Conservation (phyloP, 305 asterid genomes). For the Solanum hybrid region DNA sequence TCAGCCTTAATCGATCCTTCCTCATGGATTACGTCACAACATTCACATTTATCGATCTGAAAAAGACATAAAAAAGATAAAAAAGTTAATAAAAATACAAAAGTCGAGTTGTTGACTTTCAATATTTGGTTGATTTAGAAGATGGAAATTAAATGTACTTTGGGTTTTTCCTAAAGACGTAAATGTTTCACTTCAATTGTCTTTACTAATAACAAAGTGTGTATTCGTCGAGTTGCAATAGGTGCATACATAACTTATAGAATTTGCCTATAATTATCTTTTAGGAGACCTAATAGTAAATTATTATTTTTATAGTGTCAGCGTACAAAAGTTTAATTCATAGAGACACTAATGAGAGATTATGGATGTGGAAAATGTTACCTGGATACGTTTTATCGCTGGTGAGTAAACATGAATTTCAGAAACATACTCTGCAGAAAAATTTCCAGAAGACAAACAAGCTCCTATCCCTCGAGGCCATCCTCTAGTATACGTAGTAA, state of each 20-base stretch:
- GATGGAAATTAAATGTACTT: background rate
- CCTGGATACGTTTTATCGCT: slow-evolving; percentile 26
- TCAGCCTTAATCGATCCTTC: slow-evolving; percentile 20
- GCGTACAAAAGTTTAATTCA: no score
- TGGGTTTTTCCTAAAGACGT: background rate
- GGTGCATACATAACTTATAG: background rate
- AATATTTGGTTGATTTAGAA: background rate
- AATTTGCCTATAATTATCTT: background rate
- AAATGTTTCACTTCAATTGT: background rate
- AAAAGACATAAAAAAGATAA: background rate
- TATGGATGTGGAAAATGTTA: background rate
- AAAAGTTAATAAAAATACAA: background rate
- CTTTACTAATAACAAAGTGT: background rate
- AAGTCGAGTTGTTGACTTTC: background rate
- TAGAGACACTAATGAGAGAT: background rate
- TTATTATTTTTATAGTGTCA: no score
- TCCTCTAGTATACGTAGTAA: slow-evolving; percentile 21
- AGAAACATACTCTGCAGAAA: slow-evolving; percentile 35
- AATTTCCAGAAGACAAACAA: slow-evolving; percentile 21
- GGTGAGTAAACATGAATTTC: slow-evolving; percentile 33
- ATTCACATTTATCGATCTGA: slow-evolving; percentile 56
- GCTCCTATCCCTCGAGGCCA: slow-evolving; percentile 24
- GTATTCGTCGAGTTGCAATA: background rate
- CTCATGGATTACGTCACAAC: slow-evolving; percentile 36
- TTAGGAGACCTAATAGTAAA: background rate